Base-by-base conservation (phyloP, 768 basidiomycete species). In the Mycena galopus region DNA sequence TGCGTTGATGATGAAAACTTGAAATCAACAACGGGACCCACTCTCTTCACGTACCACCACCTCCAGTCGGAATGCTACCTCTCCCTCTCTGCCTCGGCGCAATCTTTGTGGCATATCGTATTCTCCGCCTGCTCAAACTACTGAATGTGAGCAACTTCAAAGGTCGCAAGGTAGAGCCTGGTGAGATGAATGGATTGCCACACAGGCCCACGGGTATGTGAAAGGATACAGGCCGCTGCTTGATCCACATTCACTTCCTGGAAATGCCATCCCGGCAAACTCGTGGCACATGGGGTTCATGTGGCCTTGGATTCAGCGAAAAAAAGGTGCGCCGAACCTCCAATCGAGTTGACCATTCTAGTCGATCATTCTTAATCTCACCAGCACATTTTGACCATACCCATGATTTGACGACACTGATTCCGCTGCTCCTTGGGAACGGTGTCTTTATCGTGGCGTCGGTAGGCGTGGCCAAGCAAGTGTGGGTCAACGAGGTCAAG, bases 251-350 rank as follows among this genome's bases (percentile, higher is more conserved):
- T 73, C 63, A 9, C 37, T 69, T 3, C 72, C 72, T 1, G 72
- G 72, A 14, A 65, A 68, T 44, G 53, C 57, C 8, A 73, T 73
- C 19, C 72, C 72, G 5, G 56, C 72, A 1, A 59, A 58, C 19
- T 69, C 57, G 72, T 73, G 72, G 67, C 53, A 65, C 44, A 69
- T 60, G 66, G 72, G 72, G 2, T 73, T 73, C 47, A 69, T 73
- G 72, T 73, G 66, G 67, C 29, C 72, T 4, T 73, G 72, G 72
- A 69, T 65, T 23, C 67, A 69, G 27, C 61, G 63, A 21, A 65
- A 69, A 33, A 25, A 61, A 16, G 67, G 72, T 73, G 17, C 25
- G 57, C 21, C 17, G 3, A 1, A 30, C 44, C 8, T 33, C 9
- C 35, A 35, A 35, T 7, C 6, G 35, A 35, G 39, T 19, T 19